phyloP scores from a whole-genome alignment of 306 rosid species.

The Astragalus glycyphyllos region DNA sequence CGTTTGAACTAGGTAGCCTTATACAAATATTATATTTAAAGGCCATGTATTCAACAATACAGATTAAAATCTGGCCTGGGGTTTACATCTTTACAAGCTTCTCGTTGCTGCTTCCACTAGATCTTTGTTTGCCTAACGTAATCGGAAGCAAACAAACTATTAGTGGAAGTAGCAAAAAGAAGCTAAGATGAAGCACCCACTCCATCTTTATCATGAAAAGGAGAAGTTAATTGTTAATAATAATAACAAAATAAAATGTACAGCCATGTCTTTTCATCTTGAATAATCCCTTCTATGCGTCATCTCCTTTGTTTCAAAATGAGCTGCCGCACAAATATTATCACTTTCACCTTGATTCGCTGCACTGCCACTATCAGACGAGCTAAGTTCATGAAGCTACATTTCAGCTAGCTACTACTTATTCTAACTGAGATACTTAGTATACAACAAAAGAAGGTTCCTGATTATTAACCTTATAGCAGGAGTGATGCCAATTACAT shows the following conservation, averaged over 20 bases:
- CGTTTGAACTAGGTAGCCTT: background rate
- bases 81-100: conserved; percentile 65
- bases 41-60: conserved; percentile 39
- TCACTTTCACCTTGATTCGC: conserved; percentile 37
- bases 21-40: conserved; percentile 27
- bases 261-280: conserved; percentile 38
- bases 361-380: conserved; percentile 42
- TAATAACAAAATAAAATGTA: conserved; percentile 8
- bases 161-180: conserved; percentile 98
- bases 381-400: conserved; percentile 36
- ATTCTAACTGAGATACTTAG: conserved; percentile 30
- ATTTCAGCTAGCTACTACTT: conserved; percentile 39
- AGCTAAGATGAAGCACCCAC: conserved; percentile 62
- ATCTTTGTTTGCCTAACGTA: conserved; percentile 63
- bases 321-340: conserved; percentile 45
- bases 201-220: conserved; percentile 27
- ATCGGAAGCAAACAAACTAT: conserved; percentile 65
- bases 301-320: conserved; percentile 33
- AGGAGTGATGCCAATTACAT: conserved; percentile 41
- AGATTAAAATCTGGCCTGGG: conserved; percentile 30
- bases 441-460: conserved; percentile 44
- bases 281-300: conserved; percentile 36
- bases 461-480: conserved; percentile 32
- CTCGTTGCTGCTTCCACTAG: conserved; percentile 99
- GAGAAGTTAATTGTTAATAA: conserved; percentile 14